Conservation (phyloP, 352 stramenopile species). For the Pythium rhizo-oryzae region DNA sequence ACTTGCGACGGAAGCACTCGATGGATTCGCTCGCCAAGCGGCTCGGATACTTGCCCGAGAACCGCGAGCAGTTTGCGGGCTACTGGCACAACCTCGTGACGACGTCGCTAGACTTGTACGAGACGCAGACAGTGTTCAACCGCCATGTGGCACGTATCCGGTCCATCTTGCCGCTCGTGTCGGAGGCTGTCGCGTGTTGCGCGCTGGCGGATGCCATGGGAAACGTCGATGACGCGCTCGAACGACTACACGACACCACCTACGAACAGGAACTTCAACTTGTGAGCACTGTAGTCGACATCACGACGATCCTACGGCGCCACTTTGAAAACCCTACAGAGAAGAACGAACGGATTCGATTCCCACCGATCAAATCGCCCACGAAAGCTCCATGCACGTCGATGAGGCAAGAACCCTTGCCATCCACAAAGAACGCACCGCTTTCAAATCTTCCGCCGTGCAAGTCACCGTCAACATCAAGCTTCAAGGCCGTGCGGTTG, state of each 20-base stretch:
- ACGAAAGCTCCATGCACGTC: neutral
- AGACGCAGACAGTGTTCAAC: conserved; percentile 43
- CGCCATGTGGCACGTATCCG: conserved; percentile 50
- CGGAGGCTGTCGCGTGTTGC: conserved; percentile 56
- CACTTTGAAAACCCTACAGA: conserved; percentile 19
- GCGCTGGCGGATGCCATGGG: conserved; percentile 59
- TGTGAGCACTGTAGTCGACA: conserved; percentile 53
- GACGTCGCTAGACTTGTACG: conserved; percentile 51
- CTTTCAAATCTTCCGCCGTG: conserved; percentile 3
- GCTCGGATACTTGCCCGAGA: conserved; percentile 59
- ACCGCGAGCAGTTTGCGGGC: conserved; percentile 45
- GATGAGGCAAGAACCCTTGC: neutral
- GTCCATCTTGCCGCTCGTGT: conserved; percentile 41
- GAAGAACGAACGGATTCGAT: neutral
- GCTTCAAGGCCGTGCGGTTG: conserved; percentile 17
- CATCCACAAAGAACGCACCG: neutral
- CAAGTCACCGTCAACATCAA: conserved; percentile 10
- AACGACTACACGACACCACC: conserved; percentile 52
- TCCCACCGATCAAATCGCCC: conserved; percentile 28
- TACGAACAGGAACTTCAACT: conserved; percentile 68
- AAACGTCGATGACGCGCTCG: conserved; percentile 47
- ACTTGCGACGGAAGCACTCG: conserved; percentile 59
- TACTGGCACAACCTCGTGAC: conserved; percentile 62
- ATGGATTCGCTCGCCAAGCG: conserved; percentile 62
- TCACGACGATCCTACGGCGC: conserved; percentile 34